Base-by-base conservation (phyloP, 495 filamentous ascomycete species). In the Neurospora sp. region DNA sequence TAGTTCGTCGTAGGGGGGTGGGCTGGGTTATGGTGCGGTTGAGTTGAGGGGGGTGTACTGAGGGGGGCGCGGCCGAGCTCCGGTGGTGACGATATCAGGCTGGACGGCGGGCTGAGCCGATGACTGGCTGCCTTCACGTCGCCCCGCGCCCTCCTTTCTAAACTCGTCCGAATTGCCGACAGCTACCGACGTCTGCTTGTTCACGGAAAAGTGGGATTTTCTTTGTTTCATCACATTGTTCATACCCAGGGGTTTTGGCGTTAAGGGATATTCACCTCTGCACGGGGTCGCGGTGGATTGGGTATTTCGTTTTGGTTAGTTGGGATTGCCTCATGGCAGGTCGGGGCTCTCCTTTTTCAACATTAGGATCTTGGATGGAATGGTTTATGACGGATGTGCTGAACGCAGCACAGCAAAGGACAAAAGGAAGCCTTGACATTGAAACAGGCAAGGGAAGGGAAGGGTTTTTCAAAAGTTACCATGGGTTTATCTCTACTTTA, bases 201-300 rank as follows among this genome's bases (percentile, higher is more conserved):
- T 61, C 3, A 37, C 27, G 27, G 6, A 7, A 66, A 66, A 18
- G 53, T 66, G 53, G 53, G 53, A 37, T 31, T 66, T 59, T 66
- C 14, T 66, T 66, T 59, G 48, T 7, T 66, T 66, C 53, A 35
- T 66, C 53, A 66, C 53, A 61, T 31, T 66, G 53, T 35, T 66
- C 27, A 66, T 66, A 66, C 53, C 53, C 53, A 66, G 22, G 53
- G 53, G 6, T 16, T 66, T 35, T 35, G 53, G 53, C 53, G 53
- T 66, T 61, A 3, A 1, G 11, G 53, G 22, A 27, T 59, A 42
- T 42, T 42, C 41, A 42, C 41, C 16, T 42, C 16, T 59, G 6
- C 11, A 6, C 20, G 48, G 48, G 48, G 11, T 59, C 16, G 20
- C 20, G 11, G 14, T 20, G 44, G 44, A 10, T 48, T 48, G 18